phyloP scores from a whole-genome alignment of 805 yeast genomes.

The Ogataea trehaloabstinens region DNA sequence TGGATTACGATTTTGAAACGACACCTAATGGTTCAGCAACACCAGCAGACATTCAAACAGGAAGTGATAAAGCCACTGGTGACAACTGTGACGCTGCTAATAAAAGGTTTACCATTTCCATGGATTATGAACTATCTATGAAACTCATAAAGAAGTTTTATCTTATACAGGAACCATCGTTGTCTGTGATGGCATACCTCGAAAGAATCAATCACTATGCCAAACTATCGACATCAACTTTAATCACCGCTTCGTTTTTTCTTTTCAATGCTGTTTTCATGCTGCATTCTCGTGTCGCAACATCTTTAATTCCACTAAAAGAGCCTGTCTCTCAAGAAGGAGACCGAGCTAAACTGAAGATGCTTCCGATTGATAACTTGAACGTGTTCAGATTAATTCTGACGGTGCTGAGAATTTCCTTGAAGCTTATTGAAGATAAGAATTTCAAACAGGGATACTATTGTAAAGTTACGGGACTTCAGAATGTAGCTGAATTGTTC shows the following conservation, averaged over 20 bases:
- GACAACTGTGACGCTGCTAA: slow-evolving; percentile 1
- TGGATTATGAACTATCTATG: slow-evolving; percentile 5
- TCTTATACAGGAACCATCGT: slow-evolving; percentile 30
- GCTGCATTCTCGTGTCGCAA: slow-evolving; percentile 17
- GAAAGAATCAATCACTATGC: slow-evolving; percentile 32
- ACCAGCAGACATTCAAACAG: not conserved
- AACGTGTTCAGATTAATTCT: slow-evolving; percentile 41
- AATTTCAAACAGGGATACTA: slow-evolving; percentile 41
- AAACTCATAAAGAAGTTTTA: slow-evolving; percentile 29
- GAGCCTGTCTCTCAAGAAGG: slow-evolving; percentile 6
- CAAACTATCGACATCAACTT: slow-evolving; percentile 30
- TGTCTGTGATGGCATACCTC: slow-evolving; percentile 27
- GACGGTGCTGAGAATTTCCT: slow-evolving; percentile 38
- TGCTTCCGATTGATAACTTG: slow-evolving; percentile 33
- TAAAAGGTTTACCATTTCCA: slow-evolving; percentile 11
- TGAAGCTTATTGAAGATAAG: slow-evolving; percentile 43
- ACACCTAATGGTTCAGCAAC: not conserved
- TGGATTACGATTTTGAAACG: not conserved
- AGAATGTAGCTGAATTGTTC: slow-evolving; percentile 36
- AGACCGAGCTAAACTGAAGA: slow-evolving; percentile 7
- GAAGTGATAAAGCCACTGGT: not conserved
- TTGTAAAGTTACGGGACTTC: slow-evolving; percentile 46
- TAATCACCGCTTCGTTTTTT: slow-evolving; percentile 31
- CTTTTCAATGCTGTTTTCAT: slow-evolving; percentile 31
- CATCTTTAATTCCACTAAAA: slow-evolving; percentile 11